A percentile compares a stretch with the other conserved stretches of the same genome.
phyloP scores from a whole-genome alignment of 495 filamentous ascomycete genomes.

The Penicillium fimorum region DNA sequence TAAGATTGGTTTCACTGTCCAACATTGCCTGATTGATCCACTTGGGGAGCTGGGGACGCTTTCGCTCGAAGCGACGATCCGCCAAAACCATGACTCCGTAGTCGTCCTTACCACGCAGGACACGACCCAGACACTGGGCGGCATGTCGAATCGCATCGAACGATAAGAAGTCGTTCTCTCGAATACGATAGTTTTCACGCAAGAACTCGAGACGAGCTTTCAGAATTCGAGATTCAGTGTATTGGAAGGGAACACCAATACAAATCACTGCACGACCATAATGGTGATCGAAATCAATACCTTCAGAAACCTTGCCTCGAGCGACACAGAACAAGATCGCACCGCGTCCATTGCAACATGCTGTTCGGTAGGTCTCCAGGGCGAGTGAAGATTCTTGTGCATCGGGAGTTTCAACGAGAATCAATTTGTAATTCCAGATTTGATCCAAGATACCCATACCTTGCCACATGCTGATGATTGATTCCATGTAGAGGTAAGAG shows the following conservation, averaged over 20 bases:
- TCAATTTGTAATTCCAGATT: slow-evolving; percentile 99
- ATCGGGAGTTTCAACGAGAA: slow-evolving; percentile 96
- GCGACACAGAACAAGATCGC: slow-evolving; percentile 92
- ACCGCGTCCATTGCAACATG: slow-evolving; percentile 93
- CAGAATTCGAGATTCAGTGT: slow-evolving; percentile 95
- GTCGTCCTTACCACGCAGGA: slow-evolving; percentile 94
- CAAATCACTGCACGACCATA: slow-evolving; percentile 96
- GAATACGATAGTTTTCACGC: slow-evolving; percentile 93
- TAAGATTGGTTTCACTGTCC: slow-evolving; percentile 81
- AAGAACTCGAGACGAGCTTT: slow-evolving; percentile 96
- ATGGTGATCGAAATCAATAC: slow-evolving; percentile 99
- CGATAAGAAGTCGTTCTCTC: slow-evolving; percentile 96
- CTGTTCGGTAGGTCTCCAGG: slow-evolving; percentile 93
- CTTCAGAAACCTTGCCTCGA: slow-evolving; percentile 94
- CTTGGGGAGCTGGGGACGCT: slow-evolving; percentile 85
- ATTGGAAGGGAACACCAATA: slow-evolving; percentile 98
- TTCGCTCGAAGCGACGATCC: slow-evolving; percentile 86
- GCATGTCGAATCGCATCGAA: slow-evolving; percentile 99
- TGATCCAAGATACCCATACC: slow-evolving; percentile 95
- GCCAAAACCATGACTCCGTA: slow-evolving; percentile 99
- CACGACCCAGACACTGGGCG: slow-evolving; percentile 93
- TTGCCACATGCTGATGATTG: slow-evolving; percentile 98
- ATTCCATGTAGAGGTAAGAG: slow-evolving; percentile 98
- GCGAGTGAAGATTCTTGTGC: slow-evolving; percentile 95
- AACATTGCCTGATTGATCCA: slow-evolving; percentile 92